Percentiles rank a stretch among this genome's conserved stretches.
phyloP scores from a whole-genome alignment of 2,329 filamentous ascomycete genomes.

The Stachybotrys elegans region DNA sequence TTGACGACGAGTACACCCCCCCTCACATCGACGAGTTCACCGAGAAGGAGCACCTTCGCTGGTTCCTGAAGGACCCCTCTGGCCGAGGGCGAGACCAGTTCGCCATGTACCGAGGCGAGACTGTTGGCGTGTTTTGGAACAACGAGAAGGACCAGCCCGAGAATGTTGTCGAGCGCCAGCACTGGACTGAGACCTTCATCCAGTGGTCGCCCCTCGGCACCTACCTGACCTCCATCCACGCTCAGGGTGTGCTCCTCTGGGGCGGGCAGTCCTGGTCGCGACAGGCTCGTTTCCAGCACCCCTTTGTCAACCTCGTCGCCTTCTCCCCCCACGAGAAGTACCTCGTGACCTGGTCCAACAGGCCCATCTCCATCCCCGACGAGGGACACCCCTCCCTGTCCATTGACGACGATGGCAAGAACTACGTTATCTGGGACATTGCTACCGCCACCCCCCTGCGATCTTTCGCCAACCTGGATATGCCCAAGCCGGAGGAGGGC shows the following conservation, averaged over 20 bases:
- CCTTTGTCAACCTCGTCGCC: constrained; percentile 90
- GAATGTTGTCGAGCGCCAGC: constrained; percentile 80
- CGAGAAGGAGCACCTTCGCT: constrained; percentile 91
- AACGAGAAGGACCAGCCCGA: constrained; percentile 91
- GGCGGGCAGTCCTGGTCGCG: constrained; percentile 85
- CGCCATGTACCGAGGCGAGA: constrained; percentile 86
- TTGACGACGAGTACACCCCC: constrained; percentile 84
- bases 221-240: constrained; percentile 89
- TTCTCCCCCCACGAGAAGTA: constrained; percentile 94
- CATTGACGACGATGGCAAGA: constrained; percentile 95
- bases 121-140: constrained; percentile 96
- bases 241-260: constrained; percentile 96
- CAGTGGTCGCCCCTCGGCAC: constrained; percentile 97
- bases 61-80: constrained; percentile 79
- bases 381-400: constrained; percentile 77
- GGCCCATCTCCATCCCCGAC: constrained; percentile 88
- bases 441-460: constrained; percentile 83
- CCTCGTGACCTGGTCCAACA: constrained; percentile 92
- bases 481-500: constrained; percentile 52
- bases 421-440: constrained; percentile 98
- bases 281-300: constrained; percentile 90
- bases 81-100: constrained; percentile 89
- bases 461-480: constrained; percentile 87
- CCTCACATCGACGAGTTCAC: constrained; percentile 80
- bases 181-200: constrained; percentile 98